Base-by-base conservation (phyloP, 1,284 basidiomycete genomes). In the Afroboletus lepidellus region DNA sequence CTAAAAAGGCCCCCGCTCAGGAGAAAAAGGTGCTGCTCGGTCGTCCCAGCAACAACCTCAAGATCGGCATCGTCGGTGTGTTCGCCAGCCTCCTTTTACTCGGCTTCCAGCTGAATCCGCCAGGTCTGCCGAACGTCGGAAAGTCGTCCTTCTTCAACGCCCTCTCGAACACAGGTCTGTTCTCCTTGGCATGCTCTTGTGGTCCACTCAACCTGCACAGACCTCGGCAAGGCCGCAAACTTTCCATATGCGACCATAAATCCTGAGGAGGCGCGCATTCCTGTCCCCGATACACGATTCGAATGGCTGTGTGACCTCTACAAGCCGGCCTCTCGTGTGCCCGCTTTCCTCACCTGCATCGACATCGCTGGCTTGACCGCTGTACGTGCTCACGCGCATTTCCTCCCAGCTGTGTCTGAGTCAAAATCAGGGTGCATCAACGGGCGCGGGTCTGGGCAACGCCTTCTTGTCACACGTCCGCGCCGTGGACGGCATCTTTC, bases 401-500 rank as follows among this genome's bases (percentile, higher is more conserved):
- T 27, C 18, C 24, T 34, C 23, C 16, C 45, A 53, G 53, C 45
- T 32, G n/a, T 46, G 42, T 48, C 61, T 67, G 29, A 71, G 24
- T 29, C 55, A 38, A 32, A 41, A 55, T 12, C 62, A 93, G 81
- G 93, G 97, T 61, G 97, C 97, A 2, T 98, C 95, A 13, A 98
- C 96, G 34, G 97, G 97, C 67, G 97, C 93, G 50, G 97, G 97
- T 72, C 85, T 99, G 44, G 97, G 97, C 43, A 99, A 99, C 71
- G 87, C 94, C 39, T 99, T 99, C 81, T 77, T 99, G 74, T 94
- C 93, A 30, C 94, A 99, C 72, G 96, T 99, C 46, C 90, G 97
- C 55, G 91, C 96, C 23, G 97, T 99, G 57, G 97, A 99, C 70
- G 97, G 97, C 68, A 99, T 99, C 71, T 99, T 99, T 81, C 97